These are phyloP conservation scores for Dictyostelium purpureum DNA, from an alignment of 78 protist species.

Conservation along the genomic window DNA sequence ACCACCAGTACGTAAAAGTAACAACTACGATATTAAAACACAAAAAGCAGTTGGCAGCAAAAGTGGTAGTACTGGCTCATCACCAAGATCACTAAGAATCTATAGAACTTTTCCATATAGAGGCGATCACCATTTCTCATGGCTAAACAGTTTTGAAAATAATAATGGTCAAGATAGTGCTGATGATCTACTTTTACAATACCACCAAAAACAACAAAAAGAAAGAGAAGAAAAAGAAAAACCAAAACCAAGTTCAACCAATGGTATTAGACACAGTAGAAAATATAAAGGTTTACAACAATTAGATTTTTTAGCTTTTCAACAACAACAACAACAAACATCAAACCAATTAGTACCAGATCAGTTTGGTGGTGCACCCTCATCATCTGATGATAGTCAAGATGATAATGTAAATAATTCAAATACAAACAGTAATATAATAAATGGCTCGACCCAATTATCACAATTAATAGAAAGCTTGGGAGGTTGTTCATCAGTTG, in stretches of 20 bases:
- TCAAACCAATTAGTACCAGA: not conserved
- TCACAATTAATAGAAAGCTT: conserved; percentile 2
- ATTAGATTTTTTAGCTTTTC: not conserved
- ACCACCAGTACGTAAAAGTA: not conserved
- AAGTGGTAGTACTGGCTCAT: conserved; percentile 11
- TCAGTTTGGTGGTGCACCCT: no score
- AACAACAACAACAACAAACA: not conserved
- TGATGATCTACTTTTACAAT: no score
- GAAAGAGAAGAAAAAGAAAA: not conserved
- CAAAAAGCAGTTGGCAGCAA: not conserved
- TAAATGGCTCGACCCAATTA: not conserved
- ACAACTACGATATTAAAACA: not conserved
- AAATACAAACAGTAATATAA: not conserved
- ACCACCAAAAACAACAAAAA: not conserved
- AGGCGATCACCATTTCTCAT: conserved; percentile 39
- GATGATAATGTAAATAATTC: not conserved
- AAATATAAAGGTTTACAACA: conserved; percentile 60
- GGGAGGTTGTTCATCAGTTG: not conserved
- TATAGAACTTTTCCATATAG: conserved; percentile 71
- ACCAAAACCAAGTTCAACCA: conserved; percentile 71
- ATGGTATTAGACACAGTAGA: conserved; percentile 62
- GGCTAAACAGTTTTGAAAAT: not conserved
- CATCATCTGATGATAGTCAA: not conserved
- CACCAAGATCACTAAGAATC: conserved; percentile 25
- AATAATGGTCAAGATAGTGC: not conserved